Evolutionary conservation across 306 rosid genomes (phyloP).

Genomic region (Pterocarpus santalinus): DNA sequence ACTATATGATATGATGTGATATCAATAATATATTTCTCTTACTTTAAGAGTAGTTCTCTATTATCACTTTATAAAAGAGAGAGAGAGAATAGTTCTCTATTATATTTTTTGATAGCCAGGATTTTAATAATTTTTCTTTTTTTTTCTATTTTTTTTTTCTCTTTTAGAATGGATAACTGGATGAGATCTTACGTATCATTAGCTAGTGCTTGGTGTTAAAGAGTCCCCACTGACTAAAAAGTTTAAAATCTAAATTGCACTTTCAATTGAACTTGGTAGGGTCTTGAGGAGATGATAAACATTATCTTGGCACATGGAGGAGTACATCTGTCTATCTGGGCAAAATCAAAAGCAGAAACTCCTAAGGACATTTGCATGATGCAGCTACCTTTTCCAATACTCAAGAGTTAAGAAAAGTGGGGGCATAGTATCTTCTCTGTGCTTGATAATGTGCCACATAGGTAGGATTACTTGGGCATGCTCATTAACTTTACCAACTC

Average conservation of each 20-base stretch:
- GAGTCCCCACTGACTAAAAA: constrained; percentile 35
- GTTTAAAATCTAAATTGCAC: constrained; percentile 42
- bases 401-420: neutral
- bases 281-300: constrained; percentile 45
- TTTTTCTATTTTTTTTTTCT: neutral
- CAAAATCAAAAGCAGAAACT: constrained; percentile 33
- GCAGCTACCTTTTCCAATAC: constrained; percentile 39
- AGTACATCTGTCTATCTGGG: constrained; percentile 38
- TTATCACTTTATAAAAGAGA: too few relatives aligned
- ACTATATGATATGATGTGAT: neutral
- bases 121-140: neutral
- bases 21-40: neutral
- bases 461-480: constrained; percentile 1
- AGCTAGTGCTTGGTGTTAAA: constrained; percentile 41
- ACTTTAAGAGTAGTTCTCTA: neutral
- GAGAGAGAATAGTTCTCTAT: neutral
- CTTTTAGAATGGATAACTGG: constrained; percentile 41
- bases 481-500: neutral
- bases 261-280: constrained; percentile 48
- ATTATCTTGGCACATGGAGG: constrained; percentile 51
- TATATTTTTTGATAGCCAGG: constrained; percentile 6
- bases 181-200: constrained; percentile 37
- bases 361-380: constrained; percentile 41
- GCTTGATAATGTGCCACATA: constrained; percentile 50
- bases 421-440: constrained; percentile 37